phyloP scores from a whole-genome alignment of 371 early-diverging fungal genomes.

The Entomophthora muscae region DNA sequence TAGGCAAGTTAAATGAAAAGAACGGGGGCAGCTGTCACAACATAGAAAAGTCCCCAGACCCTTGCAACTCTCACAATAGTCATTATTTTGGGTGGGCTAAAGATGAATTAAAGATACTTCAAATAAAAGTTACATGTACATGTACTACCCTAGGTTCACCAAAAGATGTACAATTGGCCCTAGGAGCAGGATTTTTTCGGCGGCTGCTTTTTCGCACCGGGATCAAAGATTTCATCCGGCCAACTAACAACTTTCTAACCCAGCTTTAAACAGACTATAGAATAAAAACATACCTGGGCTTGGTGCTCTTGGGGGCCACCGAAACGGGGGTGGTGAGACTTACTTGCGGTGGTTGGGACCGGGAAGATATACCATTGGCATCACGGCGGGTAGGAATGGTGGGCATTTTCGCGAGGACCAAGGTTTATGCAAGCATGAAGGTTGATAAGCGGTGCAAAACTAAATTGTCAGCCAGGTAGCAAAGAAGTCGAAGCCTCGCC shows the following conservation, averaged over 20 bases:
- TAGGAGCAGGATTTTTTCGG: not conserved
- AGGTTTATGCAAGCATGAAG: too few species aligned
- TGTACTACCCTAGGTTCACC: not conserved
- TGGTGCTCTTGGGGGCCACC: not conserved
- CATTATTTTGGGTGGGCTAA: constrained; percentile 22
- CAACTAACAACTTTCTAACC: not conserved
- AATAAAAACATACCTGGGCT: not conserved
- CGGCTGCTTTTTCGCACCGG: not conserved
- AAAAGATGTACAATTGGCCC: not conserved
- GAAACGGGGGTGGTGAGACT: not conserved
- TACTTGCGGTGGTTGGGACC: too few species aligned
- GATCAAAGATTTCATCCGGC: not conserved
- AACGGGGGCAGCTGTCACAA: constrained; percentile 54
- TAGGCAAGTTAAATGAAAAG: constrained; percentile 52
- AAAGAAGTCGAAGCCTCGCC: too few species aligned
- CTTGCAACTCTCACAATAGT: constrained; percentile 43
- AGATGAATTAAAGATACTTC: not conserved
- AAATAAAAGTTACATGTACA: not conserved
- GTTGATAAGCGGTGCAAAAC: too few species aligned
- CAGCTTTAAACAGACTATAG: not conserved
- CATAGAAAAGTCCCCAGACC: constrained; percentile 44
- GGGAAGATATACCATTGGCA: too few species aligned
- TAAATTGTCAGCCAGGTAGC: too few species aligned
- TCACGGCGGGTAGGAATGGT: too few species aligned
- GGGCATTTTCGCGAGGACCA: too few species aligned